A percentile compares a stretch with the other conserved stretches of the same genome.
These are phyloP conservation scores for Cyphellophora attinorum DNA, from an alignment of 2,329 filamentous ascomycete genomes.

Conservation along the genomic window DNA sequence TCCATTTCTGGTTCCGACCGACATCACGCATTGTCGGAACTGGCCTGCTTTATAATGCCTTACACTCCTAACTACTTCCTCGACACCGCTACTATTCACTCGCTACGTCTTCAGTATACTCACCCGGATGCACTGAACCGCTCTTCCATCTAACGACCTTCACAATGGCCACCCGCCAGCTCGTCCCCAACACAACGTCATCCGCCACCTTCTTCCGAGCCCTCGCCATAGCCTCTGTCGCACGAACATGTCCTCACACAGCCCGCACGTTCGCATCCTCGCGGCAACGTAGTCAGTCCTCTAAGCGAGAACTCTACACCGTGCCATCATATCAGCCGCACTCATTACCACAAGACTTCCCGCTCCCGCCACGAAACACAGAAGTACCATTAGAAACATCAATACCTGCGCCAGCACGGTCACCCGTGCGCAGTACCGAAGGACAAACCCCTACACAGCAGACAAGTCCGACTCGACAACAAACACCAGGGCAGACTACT, in stretches of 20 bases:
- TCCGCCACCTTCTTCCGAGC: slow-evolving; percentile 31
- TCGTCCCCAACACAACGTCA: slow-evolving; percentile 36
- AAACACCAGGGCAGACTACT: not conserved
- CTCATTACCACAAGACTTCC: slow-evolving; percentile 45
- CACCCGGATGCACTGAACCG: not conserved
- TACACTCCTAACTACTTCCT: too few species aligned
- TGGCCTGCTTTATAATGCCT: too few species aligned
- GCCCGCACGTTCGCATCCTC: slow-evolving; percentile 40
- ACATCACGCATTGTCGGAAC: too few species aligned
- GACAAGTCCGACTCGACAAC: not conserved
- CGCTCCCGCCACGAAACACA: slow-evolving; percentile 46
- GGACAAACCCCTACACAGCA: not conserved
- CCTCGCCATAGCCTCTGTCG: slow-evolving; percentile 25
- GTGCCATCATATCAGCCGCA: slow-evolving; percentile 56
- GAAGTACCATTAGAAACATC: slow-evolving; percentile 53
- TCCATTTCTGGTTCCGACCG: too few species aligned
- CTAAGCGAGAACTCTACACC: slow-evolving; percentile 45
- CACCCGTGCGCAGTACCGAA: not conserved
- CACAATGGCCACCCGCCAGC: not conserved
- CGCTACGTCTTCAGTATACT: too few species aligned
- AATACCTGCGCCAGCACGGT: slow-evolving; percentile 39
- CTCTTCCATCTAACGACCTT: too few species aligned
- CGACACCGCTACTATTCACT: too few species aligned
- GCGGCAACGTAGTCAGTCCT: slow-evolving; percentile 34
- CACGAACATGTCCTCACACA: slow-evolving; percentile 25